Base-by-base conservation (phyloP, 2,329 filamentous ascomycete species). In the Botrytis paeoniae region DNA sequence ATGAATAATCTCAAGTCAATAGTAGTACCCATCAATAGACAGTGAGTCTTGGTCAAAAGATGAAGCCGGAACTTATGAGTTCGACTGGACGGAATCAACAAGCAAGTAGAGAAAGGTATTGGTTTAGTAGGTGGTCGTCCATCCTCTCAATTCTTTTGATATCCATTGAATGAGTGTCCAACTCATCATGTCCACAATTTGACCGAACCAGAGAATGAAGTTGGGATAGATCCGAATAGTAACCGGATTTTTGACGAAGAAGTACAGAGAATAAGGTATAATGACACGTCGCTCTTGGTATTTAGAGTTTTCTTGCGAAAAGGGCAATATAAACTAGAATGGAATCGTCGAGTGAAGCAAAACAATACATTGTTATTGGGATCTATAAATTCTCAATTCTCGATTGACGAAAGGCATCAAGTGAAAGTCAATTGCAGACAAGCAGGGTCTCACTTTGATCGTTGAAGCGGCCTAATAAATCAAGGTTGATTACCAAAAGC, bases 111-210 rank as follows among this genome's bases (percentile, higher is more conserved):
- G 14, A 45, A 3, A 45, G 20, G 18, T 3, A 5, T 64, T 32
- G 39, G 10, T 12, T 12, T 45, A 29, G 37, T 29, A 63, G 37
- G 37, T 29, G 25, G 14, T 12, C 60, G 59, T n/a, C 14, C 14
- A 18, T 51, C 29, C 3, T n/a, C 35, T 18, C 35, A 29, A 29
- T 54, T n/a, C 32, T 37, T 39, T 9, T 39, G 22, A 61, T 16
- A 39, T 61, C n/a, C 22, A 18, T 41, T 20, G n/a, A 45, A 43
- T 45, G n/a, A 2, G 10, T 64, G 41, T 32, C 43, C 43, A 51
- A 22, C 32, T 66, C 43, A 64, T 51, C 29, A 10, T 66, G 32
- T 37, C 63, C 63, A 66, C 63, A 66, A 66, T 66, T 66, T 51
- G 43, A 51, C 43, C 63, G 43, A 66, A 39, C 14, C 20, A 25